Evolutionary conservation across 2,329 filamentous ascomycete species (phyloP), one percentile per base, ranked within the genome.

Genomic region (Pyricularia sp.): DNA sequence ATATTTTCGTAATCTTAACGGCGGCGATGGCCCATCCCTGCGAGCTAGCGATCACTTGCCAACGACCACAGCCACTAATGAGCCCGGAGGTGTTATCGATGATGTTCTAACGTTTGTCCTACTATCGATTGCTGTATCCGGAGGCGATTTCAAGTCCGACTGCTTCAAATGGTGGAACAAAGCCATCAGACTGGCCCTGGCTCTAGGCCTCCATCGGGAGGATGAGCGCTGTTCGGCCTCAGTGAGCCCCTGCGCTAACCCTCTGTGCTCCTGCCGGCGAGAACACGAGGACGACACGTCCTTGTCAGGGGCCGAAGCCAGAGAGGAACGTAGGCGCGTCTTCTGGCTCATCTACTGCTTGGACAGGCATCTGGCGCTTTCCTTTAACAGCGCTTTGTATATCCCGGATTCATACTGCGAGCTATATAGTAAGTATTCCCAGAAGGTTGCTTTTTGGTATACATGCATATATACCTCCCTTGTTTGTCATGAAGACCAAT

Each of bases 331-430:
- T 4, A 76, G 82, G 4, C 76, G 82, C 5, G 79, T 81, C 0
- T 84, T 83, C 70, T 84, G 82, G 82, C 74, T 84, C 0, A 71
- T 84, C 0, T 84, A 82, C 70, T 78, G 79, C 28, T 74, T 84
- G 6, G 82, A 84, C 69, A 76, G 82, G 11, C 82, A 84, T 70
- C 71, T 84, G 11, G 79, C 80, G 0, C 74, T 84, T 20, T 83
- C 81, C 5, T 84, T 82, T 71, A 84, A 84, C 71, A 75, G 76
- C 2, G 76, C 78, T 2, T 73, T 84, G 4, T 76, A 77, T 25
- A 79, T 85, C 58, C 80, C 80, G 0, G 83, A 85, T 65, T 79
- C 79, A 4, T 81, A 82, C 69, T 84, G 81, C 69, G 76, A 81
- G 59, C 75, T 82, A 1, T 79, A 78, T 30, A 73, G 78, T 79